Percentiles rank a stretch among this genome's conserved stretches.
Conservation (phyloP, 1,284 basidiomycete species). For the Fomes fomentarius region DNA sequence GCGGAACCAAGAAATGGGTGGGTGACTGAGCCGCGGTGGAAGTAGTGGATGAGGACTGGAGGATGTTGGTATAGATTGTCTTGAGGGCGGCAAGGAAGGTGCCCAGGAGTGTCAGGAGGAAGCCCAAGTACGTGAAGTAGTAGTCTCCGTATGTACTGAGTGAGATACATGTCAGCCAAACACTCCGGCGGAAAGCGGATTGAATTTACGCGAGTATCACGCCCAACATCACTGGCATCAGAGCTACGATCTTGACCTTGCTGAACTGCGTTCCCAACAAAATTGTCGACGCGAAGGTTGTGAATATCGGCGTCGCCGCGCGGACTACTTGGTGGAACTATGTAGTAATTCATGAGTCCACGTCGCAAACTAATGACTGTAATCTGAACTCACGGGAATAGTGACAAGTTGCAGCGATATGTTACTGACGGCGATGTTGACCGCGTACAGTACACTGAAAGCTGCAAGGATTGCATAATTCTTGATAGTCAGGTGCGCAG, state of each 20-base stretch:
- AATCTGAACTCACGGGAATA: slow-evolving; percentile 74
- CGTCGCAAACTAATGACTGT: neutral
- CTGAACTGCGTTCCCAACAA: slow-evolving; percentile 58
- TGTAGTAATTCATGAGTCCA: neutral
- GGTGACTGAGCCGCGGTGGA: slow-evolving; percentile 15
- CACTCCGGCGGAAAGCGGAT: neutral
- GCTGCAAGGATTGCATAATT: slow-evolving; percentile 71
- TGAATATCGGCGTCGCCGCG: slow-evolving; percentile 91
- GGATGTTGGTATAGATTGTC: slow-evolving; percentile 86
- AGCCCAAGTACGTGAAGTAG: slow-evolving; percentile 81
- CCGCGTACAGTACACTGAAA: slow-evolving; percentile 87
- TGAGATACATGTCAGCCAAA: slow-evolving; percentile 33
- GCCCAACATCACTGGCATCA: slow-evolving; percentile 88
- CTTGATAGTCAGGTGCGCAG: slow-evolving; percentile 54
- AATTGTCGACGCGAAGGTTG: slow-evolving; percentile 72
- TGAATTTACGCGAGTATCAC: slow-evolving; percentile 87
- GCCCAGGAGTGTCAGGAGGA: slow-evolving; percentile 85
- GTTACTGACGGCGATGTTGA: slow-evolving; percentile 94
- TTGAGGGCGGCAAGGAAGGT: slow-evolving; percentile 90
- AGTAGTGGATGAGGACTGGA: slow-evolving; percentile 51
- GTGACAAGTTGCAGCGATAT: slow-evolving; percentile 87
- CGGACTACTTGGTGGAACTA: slow-evolving; percentile 96
- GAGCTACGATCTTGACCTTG: slow-evolving; percentile 66
- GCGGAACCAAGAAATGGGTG: slow-evolving; percentile 39
- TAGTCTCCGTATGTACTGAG: slow-evolving; percentile 89